Percentiles rank a stretch among this genome's conserved stretches.
Conservation (phyloP, 1,139 yeast species). For the Saccharomyces hybrid region DNA sequence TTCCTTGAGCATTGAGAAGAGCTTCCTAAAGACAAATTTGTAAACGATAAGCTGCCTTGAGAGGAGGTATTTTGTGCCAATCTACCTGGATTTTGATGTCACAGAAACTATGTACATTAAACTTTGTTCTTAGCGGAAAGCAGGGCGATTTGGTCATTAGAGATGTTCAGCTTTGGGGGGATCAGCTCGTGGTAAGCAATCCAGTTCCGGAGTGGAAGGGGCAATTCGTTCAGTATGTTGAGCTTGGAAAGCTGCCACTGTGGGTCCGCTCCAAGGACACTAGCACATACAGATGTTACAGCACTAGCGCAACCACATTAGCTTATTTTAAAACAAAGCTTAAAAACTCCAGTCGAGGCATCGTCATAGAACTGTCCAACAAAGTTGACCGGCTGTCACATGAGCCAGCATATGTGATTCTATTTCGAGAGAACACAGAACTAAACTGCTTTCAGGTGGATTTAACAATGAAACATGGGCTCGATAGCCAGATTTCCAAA, state of each 20-base stretch:
- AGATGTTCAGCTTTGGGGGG: constrained; percentile 26
- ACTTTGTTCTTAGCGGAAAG: constrained; percentile 17
- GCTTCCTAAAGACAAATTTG: background rate
- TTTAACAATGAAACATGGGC: background rate
- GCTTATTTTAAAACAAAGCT: constrained; percentile 26
- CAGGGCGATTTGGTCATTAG: constrained; percentile 18
- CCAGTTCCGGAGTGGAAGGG: constrained; percentile 9
- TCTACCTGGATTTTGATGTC: constrained; percentile 2
- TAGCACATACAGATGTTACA: constrained; percentile 15
- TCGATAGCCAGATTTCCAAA: constrained; percentile 5
- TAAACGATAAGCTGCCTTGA: background rate
- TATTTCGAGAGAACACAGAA: background rate
- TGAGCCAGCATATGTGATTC: background rate
- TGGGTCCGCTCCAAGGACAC: constrained; percentile 18
- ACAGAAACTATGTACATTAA: constrained; percentile 13
- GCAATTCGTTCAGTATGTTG: constrained; percentile 20
- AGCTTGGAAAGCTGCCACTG: constrained; percentile 23
- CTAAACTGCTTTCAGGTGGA: background rate
- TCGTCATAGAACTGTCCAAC: constrained; percentile 15
- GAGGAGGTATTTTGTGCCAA: background rate
- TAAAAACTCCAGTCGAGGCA: constrained; percentile 20
- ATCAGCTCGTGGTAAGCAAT: constrained; percentile 2
- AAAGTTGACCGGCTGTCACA: background rate
- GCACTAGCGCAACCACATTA: constrained; percentile 22
- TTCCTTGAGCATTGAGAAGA: background rate